A percentile compares a stretch with the other conserved stretches of the same genome.
Conservation (phyloP, 345 rosid genomes). For the Aegle marmelos region DNA sequence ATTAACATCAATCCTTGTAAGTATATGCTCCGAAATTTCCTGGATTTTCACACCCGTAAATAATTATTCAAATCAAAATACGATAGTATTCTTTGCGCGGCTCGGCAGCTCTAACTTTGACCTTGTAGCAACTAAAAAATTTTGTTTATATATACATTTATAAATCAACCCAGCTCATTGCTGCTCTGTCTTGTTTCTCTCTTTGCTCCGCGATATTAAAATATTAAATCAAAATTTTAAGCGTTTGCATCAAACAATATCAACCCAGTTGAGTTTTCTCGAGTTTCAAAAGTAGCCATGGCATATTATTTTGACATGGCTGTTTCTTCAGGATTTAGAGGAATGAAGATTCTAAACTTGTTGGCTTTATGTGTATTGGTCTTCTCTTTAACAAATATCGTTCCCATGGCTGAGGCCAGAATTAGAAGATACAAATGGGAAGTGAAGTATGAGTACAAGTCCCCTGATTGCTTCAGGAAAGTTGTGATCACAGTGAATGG, state of each 20-base stretch:
- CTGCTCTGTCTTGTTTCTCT: background rate
- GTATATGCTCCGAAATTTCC: background rate
- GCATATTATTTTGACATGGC: background rate
- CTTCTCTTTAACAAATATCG: background rate
- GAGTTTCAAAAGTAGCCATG: background rate
- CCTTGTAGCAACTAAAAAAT: background rate
- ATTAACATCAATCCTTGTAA: background rate
- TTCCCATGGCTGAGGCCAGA: conserved; percentile 30
- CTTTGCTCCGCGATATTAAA: too few relatives aligned
- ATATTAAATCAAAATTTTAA: background rate
- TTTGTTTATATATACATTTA: background rate
- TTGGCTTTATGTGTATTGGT: background rate
- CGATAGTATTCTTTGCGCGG: background rate
- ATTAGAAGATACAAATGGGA: conserved; percentile 56
- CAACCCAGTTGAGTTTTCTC: background rate
- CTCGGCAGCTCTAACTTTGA: background rate
- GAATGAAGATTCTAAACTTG: background rate
- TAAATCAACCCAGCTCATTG: background rate
- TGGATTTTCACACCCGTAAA: background rate
- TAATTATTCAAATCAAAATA: background rate
- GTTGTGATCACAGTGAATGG: conserved; percentile 67
- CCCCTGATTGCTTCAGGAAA: conserved; percentile 63
- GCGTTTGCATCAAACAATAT: background rate
- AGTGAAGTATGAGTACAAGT: conserved; percentile 58
- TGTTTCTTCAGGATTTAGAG: background rate